Percentiles rank a stretch among this genome's conserved stretches.
Conservation (phyloP, 2,329 filamentous ascomycete species). For the Colletotrichum tropicale region DNA sequence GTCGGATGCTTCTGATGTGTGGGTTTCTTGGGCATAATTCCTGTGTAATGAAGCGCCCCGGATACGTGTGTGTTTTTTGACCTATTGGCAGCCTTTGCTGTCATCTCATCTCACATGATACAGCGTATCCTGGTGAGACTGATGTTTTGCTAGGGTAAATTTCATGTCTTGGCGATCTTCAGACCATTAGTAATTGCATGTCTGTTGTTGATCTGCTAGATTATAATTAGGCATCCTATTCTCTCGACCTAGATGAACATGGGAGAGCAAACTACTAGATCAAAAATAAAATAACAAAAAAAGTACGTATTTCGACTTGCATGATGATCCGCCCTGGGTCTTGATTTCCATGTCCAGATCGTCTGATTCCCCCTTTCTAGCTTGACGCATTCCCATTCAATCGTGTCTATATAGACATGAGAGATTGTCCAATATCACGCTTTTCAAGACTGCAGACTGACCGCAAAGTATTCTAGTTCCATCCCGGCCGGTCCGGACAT, state of each 20-base stretch:
- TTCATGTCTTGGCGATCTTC: neutral
- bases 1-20: neutral
- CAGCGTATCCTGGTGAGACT: neutral
- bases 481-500: neutral
- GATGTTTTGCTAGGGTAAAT: neutral
- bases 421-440: neutral
- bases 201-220: neutral
- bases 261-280: neutral
- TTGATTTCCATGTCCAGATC: neutral
- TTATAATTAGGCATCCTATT: neutral
- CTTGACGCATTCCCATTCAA: neutral
- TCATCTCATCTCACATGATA: neutral
- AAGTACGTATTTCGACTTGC: neutral
- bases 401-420: neutral
- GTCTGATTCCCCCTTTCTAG: neutral
- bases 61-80: neutral
- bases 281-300: neutral
- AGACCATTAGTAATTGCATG: neutral
- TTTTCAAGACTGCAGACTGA: neutral
- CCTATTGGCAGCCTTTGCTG: neutral
- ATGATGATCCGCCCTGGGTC: neutral
- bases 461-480: neutral
- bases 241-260: neutral
- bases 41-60: neutral
- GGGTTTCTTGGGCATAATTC: neutral